phyloP scores from a whole-genome alignment of 495 filamentous ascomycete genomes.

The Daldinia loculata region DNA sequence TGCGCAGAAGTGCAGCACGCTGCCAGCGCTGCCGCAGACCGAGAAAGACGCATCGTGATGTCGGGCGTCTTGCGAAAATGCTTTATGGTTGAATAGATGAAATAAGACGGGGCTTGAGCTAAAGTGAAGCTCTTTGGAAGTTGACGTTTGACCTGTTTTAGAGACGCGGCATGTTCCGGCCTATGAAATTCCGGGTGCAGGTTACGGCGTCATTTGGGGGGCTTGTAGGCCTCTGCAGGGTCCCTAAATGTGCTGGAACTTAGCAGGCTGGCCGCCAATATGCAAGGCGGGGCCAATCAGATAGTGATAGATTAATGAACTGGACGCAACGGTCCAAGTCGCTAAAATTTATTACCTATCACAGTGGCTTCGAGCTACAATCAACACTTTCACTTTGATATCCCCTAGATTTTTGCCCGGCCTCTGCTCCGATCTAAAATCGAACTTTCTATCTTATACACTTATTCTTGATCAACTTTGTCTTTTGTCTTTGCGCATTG shows the following conservation, averaged over 20 bases:
- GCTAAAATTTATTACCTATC: constrained; percentile 14
- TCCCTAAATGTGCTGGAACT: constrained; percentile 21
- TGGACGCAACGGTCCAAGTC: constrained; percentile 10
- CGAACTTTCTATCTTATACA: neutral
- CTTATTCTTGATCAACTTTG: neutral
- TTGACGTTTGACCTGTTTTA: constrained; percentile 25
- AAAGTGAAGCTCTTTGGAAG: constrained; percentile 7
- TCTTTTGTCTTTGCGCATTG: neutral
- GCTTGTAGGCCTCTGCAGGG: constrained; percentile 11
- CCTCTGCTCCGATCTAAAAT: neutral
- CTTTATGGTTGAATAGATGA: constrained; percentile 12
- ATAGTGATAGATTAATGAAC: constrained; percentile 4
- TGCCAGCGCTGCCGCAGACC: constrained; percentile 65
- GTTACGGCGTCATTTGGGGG: constrained; percentile 16
- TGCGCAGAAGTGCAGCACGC: constrained; percentile 66
- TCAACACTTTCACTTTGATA: neutral
- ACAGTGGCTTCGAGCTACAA: neutral
- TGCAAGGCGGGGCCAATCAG: constrained; percentile 9
- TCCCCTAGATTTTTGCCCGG: neutral
- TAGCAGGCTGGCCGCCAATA: constrained; percentile 7
- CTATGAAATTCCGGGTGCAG: constrained; percentile 14
- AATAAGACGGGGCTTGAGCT: constrained; percentile 20
- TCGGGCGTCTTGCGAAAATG: constrained; percentile 13
- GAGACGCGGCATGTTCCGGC: constrained; percentile 29
- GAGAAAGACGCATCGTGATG: constrained; percentile 66